phyloP scores from a whole-genome alignment of 805 yeast genomes.

The Tetrapisispora iriomotensis region DNA sequence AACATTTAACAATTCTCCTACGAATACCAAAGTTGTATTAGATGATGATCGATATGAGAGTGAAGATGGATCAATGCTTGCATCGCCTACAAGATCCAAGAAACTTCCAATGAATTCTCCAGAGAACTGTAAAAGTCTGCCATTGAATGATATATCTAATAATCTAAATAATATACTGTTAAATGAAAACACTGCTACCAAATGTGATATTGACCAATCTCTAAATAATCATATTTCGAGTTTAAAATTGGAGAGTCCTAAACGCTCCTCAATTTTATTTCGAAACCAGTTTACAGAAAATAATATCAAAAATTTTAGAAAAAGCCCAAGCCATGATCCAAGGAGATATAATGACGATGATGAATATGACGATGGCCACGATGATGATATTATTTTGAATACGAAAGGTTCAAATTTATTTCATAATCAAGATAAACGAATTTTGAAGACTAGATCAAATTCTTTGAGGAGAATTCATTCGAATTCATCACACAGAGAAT shows the following conservation, averaged over 20 bases:
- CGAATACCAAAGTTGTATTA: too few relatives aligned
- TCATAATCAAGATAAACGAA: background rate
- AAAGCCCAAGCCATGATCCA: background rate
- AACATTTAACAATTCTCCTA: too few relatives aligned
- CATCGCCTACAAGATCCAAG: background rate
- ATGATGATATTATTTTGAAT: background rate
- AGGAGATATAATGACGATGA: background rate
- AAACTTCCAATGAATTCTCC: constrained; percentile 1
- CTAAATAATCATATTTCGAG: background rate
- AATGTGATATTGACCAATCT: background rate
- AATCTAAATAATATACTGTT: background rate
- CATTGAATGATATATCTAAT: constrained; percentile 2
- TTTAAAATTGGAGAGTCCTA: background rate
- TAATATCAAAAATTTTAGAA: background rate
- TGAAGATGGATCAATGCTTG: background rate
- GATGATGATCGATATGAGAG: background rate
- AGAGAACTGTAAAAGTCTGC: background rate
- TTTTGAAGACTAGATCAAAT: constrained; percentile 1
- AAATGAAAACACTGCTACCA: background rate
- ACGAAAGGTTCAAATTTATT: background rate
- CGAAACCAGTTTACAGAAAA: background rate
- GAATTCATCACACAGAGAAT: background rate
- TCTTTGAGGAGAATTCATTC: constrained; percentile 1
- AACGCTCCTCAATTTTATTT: background rate
- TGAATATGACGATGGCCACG: too few relatives aligned